Evolutionary conservation across 1,284 basidiomycete species (phyloP).

Genomic region (Ustilago trichophora): DNA sequence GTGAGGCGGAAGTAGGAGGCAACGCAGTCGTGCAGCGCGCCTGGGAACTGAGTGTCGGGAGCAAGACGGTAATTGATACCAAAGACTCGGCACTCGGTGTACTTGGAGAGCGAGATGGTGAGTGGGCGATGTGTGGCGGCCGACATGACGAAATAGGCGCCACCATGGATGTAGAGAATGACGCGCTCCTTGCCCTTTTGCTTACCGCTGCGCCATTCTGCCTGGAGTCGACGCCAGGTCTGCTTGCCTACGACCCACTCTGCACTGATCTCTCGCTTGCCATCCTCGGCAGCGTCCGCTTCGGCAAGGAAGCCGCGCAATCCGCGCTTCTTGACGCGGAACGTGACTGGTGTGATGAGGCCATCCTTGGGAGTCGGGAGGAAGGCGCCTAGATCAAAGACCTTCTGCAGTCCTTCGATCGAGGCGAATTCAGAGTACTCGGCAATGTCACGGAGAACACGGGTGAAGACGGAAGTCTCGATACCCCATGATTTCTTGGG

Average conservation of each 20-base stretch:
- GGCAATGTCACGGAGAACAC: slow-evolving; percentile 84
- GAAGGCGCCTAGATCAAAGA: slow-evolving; percentile 82
- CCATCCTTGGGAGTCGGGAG: slow-evolving; percentile 92
- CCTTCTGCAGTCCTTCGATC: slow-evolving; percentile 74
- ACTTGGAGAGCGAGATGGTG: slow-evolving; percentile 90
- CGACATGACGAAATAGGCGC: slow-evolving; percentile 93
- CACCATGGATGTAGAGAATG: slow-evolving; percentile 92
- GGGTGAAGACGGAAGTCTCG: slow-evolving; percentile 72
- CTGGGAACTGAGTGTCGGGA: slow-evolving; percentile 92
- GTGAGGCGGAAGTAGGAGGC: slow-evolving; percentile 85
- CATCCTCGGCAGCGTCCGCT: slow-evolving; percentile 78
- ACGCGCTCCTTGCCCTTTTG: slow-evolving; percentile 76
- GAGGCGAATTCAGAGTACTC: slow-evolving; percentile 85
- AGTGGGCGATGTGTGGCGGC: slow-evolving; percentile 92
- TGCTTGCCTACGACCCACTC: slow-evolving; percentile 96
- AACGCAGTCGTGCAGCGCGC: slow-evolving; percentile 89
- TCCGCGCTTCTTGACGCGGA: slow-evolving; percentile 78
- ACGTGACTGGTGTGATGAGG: slow-evolving; percentile 92
- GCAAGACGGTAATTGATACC: slow-evolving; percentile 96
- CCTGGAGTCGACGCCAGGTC: slow-evolving; percentile 86
- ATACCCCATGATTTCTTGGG: slow-evolving; percentile 86
- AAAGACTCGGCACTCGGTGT: slow-evolving; percentile 90
- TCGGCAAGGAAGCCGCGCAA: slow-evolving; percentile 81
- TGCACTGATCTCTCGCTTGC: slow-evolving; percentile 81
- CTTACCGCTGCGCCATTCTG: slow-evolving; percentile 73